phyloP scores from a whole-genome alignment of 768 basidiomycete species.

The Amanita polypyramis region DNA sequence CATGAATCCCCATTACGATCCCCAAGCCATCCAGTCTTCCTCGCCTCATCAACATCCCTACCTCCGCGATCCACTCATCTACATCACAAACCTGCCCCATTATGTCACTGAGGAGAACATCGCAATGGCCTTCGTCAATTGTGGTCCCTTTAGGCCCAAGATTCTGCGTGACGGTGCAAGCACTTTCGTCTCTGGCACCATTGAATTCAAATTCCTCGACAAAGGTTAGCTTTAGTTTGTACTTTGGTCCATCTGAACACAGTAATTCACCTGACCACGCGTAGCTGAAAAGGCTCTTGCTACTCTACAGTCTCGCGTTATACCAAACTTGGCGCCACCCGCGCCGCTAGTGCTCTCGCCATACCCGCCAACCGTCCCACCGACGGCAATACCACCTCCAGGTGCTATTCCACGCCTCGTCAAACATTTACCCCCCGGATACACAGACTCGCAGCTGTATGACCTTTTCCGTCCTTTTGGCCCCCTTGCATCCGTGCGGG shows the following conservation, averaged over 20 bases:
- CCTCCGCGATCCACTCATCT: constrained; percentile 73
- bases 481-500: constrained; percentile 68
- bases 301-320: constrained; percentile 66
- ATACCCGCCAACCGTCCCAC: constrained; percentile 71
- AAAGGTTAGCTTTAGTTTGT: constrained; percentile 44
- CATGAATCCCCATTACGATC: constrained; percentile 36
- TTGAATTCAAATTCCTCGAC: constrained; percentile 76
- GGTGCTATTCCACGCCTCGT: constrained; percentile 71
- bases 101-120: constrained; percentile 70
- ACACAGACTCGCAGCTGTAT: constrained; percentile 65
- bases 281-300: constrained; percentile 85
- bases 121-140: constrained; percentile 60
- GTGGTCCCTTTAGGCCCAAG: constrained; percentile 75
- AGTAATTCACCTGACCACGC: constrained; percentile 2
- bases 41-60: constrained; percentile 63
- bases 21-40: constrained; percentile 17
- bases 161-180: constrained; percentile 51
- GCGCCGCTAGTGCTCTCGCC: constrained; percentile 67
- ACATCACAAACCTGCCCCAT: constrained; percentile 69
- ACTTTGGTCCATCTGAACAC: neutral
- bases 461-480: constrained; percentile 81
- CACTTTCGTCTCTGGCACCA: constrained; percentile 53
- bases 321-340: constrained; percentile 49
- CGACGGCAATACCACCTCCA: constrained; percentile 66
- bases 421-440: constrained; percentile 68